Conservation (phyloP, 768 basidiomycete genomes). For the Strobilomyces confusus region DNA sequence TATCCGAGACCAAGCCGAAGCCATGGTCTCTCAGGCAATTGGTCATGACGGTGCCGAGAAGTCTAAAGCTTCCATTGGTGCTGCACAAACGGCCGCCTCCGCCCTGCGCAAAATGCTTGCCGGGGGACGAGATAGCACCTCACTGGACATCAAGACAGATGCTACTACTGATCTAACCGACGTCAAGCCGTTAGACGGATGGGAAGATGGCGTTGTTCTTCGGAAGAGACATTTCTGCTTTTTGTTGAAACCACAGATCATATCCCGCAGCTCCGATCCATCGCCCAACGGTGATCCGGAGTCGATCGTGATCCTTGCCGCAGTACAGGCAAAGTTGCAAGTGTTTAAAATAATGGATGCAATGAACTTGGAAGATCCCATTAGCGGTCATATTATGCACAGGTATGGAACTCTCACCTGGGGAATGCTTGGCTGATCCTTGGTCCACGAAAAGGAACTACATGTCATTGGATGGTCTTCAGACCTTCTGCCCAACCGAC, state of each 20-base stretch:
- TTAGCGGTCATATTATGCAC: slow-evolving; percentile 83
- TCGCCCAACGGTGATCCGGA: slow-evolving; percentile 34
- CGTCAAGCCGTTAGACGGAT: slow-evolving; percentile 63
- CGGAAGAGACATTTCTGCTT: slow-evolving; percentile 75
- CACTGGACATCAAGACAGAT: slow-evolving; percentile 35
- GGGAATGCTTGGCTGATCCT: neutral
- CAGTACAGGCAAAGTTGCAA: slow-evolving; percentile 76
- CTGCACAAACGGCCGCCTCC: slow-evolving; percentile 64
- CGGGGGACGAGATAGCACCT: slow-evolving; percentile 47
- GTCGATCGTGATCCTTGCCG: slow-evolving; percentile 68
- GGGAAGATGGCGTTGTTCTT: slow-evolving; percentile 67
- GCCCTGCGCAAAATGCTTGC: slow-evolving; percentile 63
- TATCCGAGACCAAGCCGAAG: slow-evolving; percentile 77
- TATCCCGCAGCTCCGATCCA: slow-evolving; percentile 58
- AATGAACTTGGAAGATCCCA: slow-evolving; percentile 71
- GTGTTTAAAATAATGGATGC: slow-evolving; percentile 80
- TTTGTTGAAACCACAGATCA: slow-evolving; percentile 89
- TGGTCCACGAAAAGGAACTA: slow-evolving; percentile 55
- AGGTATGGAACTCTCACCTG: slow-evolving; percentile 43
- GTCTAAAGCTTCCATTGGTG: slow-evolving; percentile 33
- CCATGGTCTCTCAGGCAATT: slow-evolving; percentile 18
- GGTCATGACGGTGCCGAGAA: slow-evolving; percentile 22
- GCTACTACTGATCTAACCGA: slow-evolving; percentile 31
- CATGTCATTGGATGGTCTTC: slow-evolving; percentile 72
- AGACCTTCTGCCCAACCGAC: slow-evolving; percentile 76